Percentiles rank a stretch among this genome's conserved stretches.
Conservation (phyloP, 176 grass and related monocot species). For the Luzula sylvatica region DNA sequence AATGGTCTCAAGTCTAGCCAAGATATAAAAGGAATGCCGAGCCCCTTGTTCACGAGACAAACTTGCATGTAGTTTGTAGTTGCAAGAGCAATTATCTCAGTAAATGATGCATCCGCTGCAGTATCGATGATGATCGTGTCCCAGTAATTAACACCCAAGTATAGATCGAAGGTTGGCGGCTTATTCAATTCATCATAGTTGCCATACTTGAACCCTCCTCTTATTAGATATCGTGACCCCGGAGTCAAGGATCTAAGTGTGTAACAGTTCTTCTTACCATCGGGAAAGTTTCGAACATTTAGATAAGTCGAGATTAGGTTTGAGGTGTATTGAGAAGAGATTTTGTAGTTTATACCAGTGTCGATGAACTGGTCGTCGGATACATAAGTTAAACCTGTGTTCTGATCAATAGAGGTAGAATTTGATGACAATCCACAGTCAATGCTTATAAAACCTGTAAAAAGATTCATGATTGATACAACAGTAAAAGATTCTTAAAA, state of each 20-base stretch:
- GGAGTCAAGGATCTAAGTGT: slow-evolving; percentile 26
- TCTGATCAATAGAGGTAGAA: neutral
- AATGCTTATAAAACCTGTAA: slow-evolving; percentile 19
- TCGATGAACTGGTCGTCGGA: slow-evolving; percentile 42
- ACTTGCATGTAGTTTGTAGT: slow-evolving; percentile 32
- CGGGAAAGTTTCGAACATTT: slow-evolving; percentile 27
- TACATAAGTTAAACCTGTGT: slow-evolving; percentile 31
- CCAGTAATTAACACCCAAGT: slow-evolving; percentile 35
- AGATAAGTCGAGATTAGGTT: neutral
- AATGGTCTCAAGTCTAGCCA: slow-evolving; percentile 32
- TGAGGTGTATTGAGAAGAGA: slow-evolving; percentile 23
- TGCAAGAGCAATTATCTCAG: slow-evolving; percentile 34
- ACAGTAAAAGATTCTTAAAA: no score
- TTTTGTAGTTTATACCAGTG: slow-evolving; percentile 35
- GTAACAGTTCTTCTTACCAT: slow-evolving; percentile 39
- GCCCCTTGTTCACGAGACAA: slow-evolving; percentile 35
- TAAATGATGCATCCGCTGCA: neutral
- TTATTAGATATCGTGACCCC: slow-evolving; percentile 40
- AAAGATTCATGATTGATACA: no score
- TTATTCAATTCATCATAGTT: slow-evolving; percentile 43
- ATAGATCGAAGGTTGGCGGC: slow-evolving; percentile 34
- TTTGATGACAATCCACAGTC: slow-evolving; percentile 13
- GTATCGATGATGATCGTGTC: slow-evolving; percentile 3
- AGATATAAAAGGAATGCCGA: slow-evolving; percentile 46
- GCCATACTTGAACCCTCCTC: slow-evolving; percentile 32